Evolutionary conservation across 2,329 filamentous ascomycete species (phyloP).

Genomic region (Sporothrix protearum): DNA sequence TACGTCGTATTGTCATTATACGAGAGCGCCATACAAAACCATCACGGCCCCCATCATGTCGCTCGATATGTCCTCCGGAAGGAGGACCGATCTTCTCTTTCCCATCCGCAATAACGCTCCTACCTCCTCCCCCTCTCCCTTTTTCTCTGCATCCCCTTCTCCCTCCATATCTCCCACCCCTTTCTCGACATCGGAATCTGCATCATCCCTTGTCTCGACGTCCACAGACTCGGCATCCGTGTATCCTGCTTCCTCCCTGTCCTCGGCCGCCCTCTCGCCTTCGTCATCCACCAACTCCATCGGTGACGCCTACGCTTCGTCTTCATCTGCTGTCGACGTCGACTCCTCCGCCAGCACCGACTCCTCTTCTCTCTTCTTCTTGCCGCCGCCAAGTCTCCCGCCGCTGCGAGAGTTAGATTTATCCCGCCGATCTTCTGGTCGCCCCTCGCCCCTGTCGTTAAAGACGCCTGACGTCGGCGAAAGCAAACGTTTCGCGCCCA

Average conservation of each 20-base stretch:
- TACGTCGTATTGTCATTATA: too few relatives aligned
- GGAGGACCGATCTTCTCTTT: conserved; percentile 21
- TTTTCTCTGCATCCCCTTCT: background rate
- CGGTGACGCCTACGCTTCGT: background rate
- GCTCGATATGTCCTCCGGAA: conserved; percentile 19
- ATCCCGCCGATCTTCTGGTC: conserved; percentile 1
- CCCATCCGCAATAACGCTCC: conserved; percentile 7
- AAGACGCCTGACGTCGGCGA: background rate
- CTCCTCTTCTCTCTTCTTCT: background rate
- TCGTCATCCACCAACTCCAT: conserved; percentile 8
- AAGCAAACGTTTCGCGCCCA: background rate
- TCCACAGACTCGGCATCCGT: conserved; percentile 5
- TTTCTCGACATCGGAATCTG: conserved; percentile 12
- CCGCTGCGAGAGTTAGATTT: background rate
- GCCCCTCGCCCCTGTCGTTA: conserved; percentile 22
- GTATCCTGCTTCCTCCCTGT: conserved; percentile 18
- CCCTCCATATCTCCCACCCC: conserved; percentile 11
- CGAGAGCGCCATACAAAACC: conserved; percentile 17
- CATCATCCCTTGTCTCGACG: conserved; percentile 14
- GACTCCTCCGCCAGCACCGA: background rate
- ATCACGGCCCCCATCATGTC: conserved; percentile 24
- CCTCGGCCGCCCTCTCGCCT: conserved; percentile 3
- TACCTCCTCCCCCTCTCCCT: background rate
- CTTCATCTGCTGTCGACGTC: background rate
- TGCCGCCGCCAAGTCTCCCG: background rate